phyloP scores from a whole-genome alignment of 768 basidiomycete species.

The Asterophora parasitica region DNA sequence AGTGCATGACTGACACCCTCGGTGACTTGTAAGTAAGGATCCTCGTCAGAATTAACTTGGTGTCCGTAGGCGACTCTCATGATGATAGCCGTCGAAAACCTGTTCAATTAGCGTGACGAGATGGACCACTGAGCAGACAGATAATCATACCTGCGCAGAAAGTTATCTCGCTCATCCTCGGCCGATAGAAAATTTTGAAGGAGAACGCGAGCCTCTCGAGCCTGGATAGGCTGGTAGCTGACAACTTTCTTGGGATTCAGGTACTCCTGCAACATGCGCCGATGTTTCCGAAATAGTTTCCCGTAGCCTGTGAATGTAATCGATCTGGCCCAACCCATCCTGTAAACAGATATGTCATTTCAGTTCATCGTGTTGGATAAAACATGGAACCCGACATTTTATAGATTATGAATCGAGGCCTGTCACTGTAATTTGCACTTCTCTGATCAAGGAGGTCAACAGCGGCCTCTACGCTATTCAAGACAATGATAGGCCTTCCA shows the following conservation, averaged over 20 bases:
- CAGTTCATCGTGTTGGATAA: too few relatives aligned
- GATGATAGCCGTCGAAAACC: constrained; percentile 18
- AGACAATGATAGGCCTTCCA: constrained; percentile 1
- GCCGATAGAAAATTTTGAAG: too few relatives aligned
- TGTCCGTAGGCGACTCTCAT: constrained; percentile 29
- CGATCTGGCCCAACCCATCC: constrained; percentile 5
- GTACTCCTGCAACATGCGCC: constrained; percentile 11
- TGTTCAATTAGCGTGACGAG: too few relatives aligned
- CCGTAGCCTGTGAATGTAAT: constrained; percentile 6
- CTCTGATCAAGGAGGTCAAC: too few relatives aligned
- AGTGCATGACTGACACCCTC: constrained; percentile 24
- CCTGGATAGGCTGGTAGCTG: constrained; percentile 8
- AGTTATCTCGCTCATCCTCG: too few relatives aligned
- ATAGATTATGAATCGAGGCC: too few relatives aligned
- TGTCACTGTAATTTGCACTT: too few relatives aligned
- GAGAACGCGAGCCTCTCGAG: too few relatives aligned
- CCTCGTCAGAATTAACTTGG: constrained; percentile 24
- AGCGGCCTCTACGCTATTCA: constrained; percentile 15
- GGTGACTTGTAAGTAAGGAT: constrained; percentile 31
- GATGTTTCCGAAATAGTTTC: constrained; percentile 4
- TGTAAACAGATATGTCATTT: too few relatives aligned
- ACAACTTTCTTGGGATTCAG: constrained; percentile 1
- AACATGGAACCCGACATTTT: constrained; percentile 10
- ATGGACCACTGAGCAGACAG: too few relatives aligned
- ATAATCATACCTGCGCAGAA: too few relatives aligned